These are phyloP conservation scores for Monosporascus sp. DNA, from an alignment of 2,329 filamentous ascomycete species.

Conservation along the genomic window DNA sequence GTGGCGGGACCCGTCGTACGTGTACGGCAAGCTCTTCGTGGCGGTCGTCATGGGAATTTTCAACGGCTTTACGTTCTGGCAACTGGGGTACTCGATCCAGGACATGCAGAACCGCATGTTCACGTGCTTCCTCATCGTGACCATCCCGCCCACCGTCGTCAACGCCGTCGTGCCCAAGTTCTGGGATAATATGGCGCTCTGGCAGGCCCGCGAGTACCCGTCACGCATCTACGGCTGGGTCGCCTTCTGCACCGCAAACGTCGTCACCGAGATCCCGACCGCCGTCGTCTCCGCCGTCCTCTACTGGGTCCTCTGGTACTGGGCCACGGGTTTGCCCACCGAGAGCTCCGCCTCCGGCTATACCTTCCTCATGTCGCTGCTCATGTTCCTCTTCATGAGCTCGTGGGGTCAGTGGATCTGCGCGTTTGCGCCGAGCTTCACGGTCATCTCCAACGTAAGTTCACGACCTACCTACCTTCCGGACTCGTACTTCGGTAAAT, in stretches of 20 bases:
- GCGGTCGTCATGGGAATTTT: slow-evolving; percentile 68
- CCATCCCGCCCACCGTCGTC: slow-evolving; percentile 65
- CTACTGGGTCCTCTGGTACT: slow-evolving; percentile 77
- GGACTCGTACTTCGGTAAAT: not conserved
- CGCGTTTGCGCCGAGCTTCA: slow-evolving; percentile 74
- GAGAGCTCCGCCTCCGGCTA: slow-evolving; percentile 65
- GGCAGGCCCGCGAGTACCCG: slow-evolving; percentile 68
- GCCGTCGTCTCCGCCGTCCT: slow-evolving; percentile 59
- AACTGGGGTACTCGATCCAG: slow-evolving; percentile 57
- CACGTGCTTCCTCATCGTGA: slow-evolving; percentile 59
- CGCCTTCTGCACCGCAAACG: slow-evolving; percentile 68
- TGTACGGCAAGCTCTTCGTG: slow-evolving; percentile 72
- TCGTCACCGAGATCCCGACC: slow-evolving; percentile 67
- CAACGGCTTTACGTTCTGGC: slow-evolving; percentile 75
- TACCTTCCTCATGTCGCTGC: slow-evolving; percentile 70
- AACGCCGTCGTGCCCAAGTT: slow-evolving; percentile 75
- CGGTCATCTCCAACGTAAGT: slow-evolving; percentile 64
- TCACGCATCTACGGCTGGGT: slow-evolving; percentile 73
- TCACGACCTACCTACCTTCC: not conserved
- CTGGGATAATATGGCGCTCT: slow-evolving; percentile 66
- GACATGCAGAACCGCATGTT: slow-evolving; percentile 78
- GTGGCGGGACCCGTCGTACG: slow-evolving; percentile 71
- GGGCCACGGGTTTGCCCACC: slow-evolving; percentile 62
- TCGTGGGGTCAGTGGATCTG: slow-evolving; percentile 82
- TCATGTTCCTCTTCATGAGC: slow-evolving; percentile 72